A percentile compares a stretch with the other conserved stretches of the same genome.
phyloP scores from a whole-genome alignment of 352 stramenopile species.

The Globisporangium perplexum region DNA sequence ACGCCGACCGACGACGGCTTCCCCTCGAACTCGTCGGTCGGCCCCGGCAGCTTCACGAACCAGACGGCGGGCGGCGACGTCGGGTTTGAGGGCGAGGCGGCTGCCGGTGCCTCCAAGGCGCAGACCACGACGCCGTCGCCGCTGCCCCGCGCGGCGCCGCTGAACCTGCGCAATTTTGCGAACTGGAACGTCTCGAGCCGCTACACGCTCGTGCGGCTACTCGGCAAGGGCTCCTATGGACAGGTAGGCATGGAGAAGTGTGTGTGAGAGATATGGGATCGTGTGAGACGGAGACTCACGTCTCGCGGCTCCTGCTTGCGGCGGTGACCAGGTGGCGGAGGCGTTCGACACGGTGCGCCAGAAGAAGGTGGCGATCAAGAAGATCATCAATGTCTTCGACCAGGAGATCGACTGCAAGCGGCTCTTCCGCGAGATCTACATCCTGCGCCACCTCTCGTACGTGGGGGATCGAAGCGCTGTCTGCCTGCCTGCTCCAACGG shows the following conservation, averaged over 20 bases:
- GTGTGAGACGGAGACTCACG: background rate
- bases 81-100: constrained; percentile 10
- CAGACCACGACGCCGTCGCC: constrained; percentile 54
- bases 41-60: constrained; percentile 13
- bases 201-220: constrained; percentile 74
- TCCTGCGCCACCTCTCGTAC: constrained; percentile 73
- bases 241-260: constrained; percentile 41
- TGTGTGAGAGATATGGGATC: background rate
- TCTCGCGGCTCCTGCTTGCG: no score
- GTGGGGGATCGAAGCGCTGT: no score
- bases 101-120: constrained; percentile 18
- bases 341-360: constrained; percentile 72
- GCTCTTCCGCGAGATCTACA: constrained; percentile 86
- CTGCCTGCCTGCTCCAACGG: no score
- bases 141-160: constrained; percentile 52
- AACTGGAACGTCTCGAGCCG: constrained; percentile 79
- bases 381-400: constrained; percentile 88
- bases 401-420: constrained; percentile 87
- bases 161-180: constrained; percentile 77
- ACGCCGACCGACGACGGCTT: constrained; percentile 46
- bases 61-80: constrained; percentile 21
- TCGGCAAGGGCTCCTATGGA: constrained; percentile 84
- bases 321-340: constrained; percentile 43
- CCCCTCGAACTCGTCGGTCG: constrained; percentile 30
- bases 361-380: constrained; percentile 87